These are phyloP conservation scores for Batkoa obscura DNA, from an alignment of 371 early-diverging fungal genomes.

Conservation along the genomic window DNA sequence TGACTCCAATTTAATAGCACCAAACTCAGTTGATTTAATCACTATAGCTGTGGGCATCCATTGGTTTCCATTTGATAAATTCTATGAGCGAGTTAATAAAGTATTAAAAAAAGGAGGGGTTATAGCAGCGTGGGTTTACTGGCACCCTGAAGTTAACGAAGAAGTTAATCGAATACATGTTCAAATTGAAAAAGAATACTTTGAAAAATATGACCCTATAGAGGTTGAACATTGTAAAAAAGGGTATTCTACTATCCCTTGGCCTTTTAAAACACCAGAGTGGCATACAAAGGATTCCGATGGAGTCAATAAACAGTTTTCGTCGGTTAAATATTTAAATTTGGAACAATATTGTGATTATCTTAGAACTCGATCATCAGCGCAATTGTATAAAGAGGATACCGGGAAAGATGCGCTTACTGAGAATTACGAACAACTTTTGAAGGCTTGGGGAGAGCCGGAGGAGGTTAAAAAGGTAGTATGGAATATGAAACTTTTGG, in stretches of 20 bases:
- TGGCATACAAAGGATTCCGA: background rate
- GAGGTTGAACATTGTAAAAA: background rate
- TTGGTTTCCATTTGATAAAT: conserved; percentile 4
- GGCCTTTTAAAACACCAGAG: background rate
- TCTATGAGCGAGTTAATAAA: conserved; percentile 2
- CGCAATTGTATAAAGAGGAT: background rate
- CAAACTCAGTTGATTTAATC: conserved; percentile 4
- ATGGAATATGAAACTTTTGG: too few relatives aligned
- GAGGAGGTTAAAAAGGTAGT: too few relatives aligned
- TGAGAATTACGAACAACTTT: background rate
- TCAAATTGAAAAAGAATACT: background rate
- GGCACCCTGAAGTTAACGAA: background rate
- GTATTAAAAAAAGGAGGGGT: background rate
- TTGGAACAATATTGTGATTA: background rate
- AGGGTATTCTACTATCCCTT: background rate
- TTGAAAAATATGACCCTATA: background rate
- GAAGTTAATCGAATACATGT: background rate
- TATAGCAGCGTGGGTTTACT: conserved; percentile 2
- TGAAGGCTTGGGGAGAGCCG: conserved; percentile 3
- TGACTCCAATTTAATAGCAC: background rate
- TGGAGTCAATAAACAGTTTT: background rate
- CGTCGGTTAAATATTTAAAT: background rate
- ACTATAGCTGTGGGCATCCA: background rate
- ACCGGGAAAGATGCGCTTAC: conserved; percentile 1
- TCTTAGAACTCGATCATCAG: background rate